phyloP scores from a whole-genome alignment of 768 basidiomycete genomes.

The Thelephora ganbajun region DNA sequence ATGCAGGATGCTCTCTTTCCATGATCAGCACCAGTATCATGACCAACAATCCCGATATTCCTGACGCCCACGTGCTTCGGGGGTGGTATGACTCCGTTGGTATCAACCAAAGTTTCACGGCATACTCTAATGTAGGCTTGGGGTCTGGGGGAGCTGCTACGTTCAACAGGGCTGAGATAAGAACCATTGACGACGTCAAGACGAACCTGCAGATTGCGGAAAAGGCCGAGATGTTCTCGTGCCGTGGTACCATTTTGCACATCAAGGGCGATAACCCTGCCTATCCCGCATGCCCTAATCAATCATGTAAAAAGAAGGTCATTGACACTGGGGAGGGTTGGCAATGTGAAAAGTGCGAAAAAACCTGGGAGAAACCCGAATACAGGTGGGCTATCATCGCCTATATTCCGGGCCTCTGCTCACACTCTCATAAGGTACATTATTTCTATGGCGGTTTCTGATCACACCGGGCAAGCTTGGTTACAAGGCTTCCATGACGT shows the following conservation, averaged over 20 bases:
- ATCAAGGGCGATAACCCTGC: constrained; percentile 70
- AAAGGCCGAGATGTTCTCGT: constrained; percentile 67
- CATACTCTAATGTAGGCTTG: constrained; percentile 38
- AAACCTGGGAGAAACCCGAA: constrained; percentile 52
- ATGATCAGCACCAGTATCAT: constrained; percentile 72
- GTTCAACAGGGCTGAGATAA: constrained; percentile 63
- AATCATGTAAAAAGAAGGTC: constrained; percentile 86
- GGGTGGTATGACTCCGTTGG: constrained; percentile 88
- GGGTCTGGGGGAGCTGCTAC: constrained; percentile 22
- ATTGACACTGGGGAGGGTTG: constrained; percentile 53
- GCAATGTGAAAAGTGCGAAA: constrained; percentile 89
- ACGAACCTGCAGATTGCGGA: constrained; percentile 63
- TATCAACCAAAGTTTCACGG: constrained; percentile 46
- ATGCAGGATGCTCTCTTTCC: constrained; percentile 65
- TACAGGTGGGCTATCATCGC: constrained; percentile 62
- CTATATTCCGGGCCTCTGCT: not conserved
- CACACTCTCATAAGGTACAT: constrained; percentile 36
- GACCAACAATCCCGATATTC: constrained; percentile 82
- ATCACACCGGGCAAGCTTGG: constrained; percentile 84
- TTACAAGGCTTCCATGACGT: constrained; percentile 92
- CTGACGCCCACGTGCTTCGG: constrained; percentile 71
- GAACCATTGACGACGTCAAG: constrained; percentile 66
- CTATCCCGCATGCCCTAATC: constrained; percentile 80
- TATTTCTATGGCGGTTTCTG: constrained; percentile 77
- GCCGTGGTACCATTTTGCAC: constrained; percentile 75